A percentile compares a stretch with the other conserved stretches of the same genome.
These are phyloP conservation scores for Chrysoporthe puriensis DNA, from an alignment of 2,329 filamentous ascomycete genomes.

Conservation along the genomic window DNA sequence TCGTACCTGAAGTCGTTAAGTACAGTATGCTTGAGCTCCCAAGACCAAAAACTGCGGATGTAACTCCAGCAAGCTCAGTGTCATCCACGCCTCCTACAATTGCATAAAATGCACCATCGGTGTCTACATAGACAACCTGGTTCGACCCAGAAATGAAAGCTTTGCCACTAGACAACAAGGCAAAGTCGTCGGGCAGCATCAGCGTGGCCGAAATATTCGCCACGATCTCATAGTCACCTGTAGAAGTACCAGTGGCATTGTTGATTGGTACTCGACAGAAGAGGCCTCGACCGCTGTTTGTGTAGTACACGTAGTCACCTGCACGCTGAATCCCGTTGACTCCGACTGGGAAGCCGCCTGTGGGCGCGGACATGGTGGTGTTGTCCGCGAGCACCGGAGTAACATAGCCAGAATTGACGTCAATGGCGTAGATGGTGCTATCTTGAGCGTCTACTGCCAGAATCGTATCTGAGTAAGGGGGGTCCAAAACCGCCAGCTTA, in stretches of 20 bases:
- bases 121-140: not conserved
- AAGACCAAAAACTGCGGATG: not conserved
- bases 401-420: not conserved
- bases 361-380: not conserved
- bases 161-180: not conserved
- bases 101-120: not conserved
- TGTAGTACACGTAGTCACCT: not conserved
- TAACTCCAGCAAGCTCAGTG: not conserved
- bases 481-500: not conserved
- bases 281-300: not conserved
- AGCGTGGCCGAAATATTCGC: not conserved
- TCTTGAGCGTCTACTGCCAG: not conserved
- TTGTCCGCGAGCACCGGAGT: not conserved
- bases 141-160: not conserved
- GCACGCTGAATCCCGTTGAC: not conserved
- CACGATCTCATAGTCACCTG: not conserved
- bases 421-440: not conserved
- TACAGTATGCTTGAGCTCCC: not conserved
- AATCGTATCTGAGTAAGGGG: not conserved
- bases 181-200: not conserved
- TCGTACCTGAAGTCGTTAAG: not conserved
- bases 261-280: not conserved
- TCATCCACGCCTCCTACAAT: not conserved
- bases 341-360: not conserved
- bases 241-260: not conserved